phyloP scores from a whole-genome alignment of 2,329 filamentous ascomycete species.

The Neofusicoccum kwambonambiense region DNA sequence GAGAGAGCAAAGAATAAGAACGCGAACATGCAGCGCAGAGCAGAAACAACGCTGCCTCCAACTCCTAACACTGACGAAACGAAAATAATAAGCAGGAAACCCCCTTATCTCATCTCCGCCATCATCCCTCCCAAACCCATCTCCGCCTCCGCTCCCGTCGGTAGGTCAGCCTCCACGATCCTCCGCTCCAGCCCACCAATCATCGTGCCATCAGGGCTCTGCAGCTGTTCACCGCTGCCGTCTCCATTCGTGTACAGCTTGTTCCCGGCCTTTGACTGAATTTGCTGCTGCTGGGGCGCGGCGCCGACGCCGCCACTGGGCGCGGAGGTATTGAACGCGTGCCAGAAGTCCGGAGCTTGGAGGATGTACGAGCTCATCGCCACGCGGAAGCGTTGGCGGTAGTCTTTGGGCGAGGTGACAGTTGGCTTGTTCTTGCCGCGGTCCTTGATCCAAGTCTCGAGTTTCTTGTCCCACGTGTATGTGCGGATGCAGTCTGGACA shows the following conservation, averaged over 20 bases:
- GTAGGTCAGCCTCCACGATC: not conserved
- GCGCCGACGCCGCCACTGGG: not conserved
- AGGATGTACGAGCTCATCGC: constrained; percentile 91
- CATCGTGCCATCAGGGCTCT: not conserved
- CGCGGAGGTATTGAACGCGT: constrained; percentile 53
- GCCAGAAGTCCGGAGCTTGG: constrained; percentile 74
- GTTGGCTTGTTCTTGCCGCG: constrained; percentile 86
- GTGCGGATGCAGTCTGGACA: constrained; percentile 82
- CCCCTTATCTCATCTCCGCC: not conserved
- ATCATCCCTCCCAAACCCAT: not conserved
- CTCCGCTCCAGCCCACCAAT: not conserved
- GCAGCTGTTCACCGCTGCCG: not conserved
- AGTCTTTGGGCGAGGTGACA: constrained; percentile 95
- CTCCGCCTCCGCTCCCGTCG: not conserved
- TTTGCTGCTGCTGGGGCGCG: not conserved
- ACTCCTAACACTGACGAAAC: not conserved
- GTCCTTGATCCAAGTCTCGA: constrained; percentile 99
- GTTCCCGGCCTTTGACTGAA: not conserved
- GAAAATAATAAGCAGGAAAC: too few species aligned
- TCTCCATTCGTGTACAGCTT: not conserved
- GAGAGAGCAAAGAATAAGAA: not conserved
- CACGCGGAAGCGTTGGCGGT: constrained; percentile 92
- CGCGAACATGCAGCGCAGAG: not conserved
- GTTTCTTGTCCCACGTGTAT: constrained; percentile 99
- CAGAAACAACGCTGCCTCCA: not conserved